Conservation (phyloP, 2,329 filamentous ascomycete genomes). For the Trichoderma brevicompactum region DNA sequence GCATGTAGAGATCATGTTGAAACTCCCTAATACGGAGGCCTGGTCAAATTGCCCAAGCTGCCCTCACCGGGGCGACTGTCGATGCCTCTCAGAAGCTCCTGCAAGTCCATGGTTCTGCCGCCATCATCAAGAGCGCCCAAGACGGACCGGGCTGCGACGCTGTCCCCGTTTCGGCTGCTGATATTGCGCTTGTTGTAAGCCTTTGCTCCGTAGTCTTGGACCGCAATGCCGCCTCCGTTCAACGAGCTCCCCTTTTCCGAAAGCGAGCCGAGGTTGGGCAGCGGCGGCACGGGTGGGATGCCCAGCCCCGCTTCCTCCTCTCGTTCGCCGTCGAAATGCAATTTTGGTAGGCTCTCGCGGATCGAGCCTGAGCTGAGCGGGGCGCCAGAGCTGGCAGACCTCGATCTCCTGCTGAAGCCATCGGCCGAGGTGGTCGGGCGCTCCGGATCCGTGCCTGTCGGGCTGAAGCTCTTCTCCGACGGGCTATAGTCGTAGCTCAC, state of each 20-base stretch:
- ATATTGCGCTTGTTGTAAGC: slow-evolving; percentile 42
- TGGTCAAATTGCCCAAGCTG: slow-evolving; percentile 51
- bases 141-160: slow-evolving; percentile 42
- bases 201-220: slow-evolving; percentile 45
- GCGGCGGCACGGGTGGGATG: slow-evolving; percentile 61
- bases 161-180: slow-evolving; percentile 50
- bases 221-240: slow-evolving; percentile 38
- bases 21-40: slow-evolving; percentile 53
- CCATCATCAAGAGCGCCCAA: slow-evolving; percentile 41
- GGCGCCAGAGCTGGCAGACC: slow-evolving; percentile 46
- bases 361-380: slow-evolving; percentile 52
- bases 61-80: slow-evolving; percentile 54
- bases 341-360: slow-evolving; percentile 37
- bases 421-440: slow-evolving; percentile 40
- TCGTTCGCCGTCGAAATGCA: slow-evolving; percentile 38
- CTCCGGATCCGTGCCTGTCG: slow-evolving; percentile 34
- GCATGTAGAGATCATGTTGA: neutral
- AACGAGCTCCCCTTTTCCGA: slow-evolving; percentile 38
- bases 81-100: slow-evolving; percentile 56
- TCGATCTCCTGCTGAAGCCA: slow-evolving; percentile 37
- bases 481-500: slow-evolving; percentile 70
- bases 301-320: slow-evolving; percentile 31
- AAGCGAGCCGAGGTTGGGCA: slow-evolving; percentile 48
- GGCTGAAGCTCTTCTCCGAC: slow-evolving; percentile 69
- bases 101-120: slow-evolving; percentile 50